Evolutionary conservation across 2,329 filamentous ascomycete species (phyloP).

Genomic region (Claviceps pazoutovae): DNA sequence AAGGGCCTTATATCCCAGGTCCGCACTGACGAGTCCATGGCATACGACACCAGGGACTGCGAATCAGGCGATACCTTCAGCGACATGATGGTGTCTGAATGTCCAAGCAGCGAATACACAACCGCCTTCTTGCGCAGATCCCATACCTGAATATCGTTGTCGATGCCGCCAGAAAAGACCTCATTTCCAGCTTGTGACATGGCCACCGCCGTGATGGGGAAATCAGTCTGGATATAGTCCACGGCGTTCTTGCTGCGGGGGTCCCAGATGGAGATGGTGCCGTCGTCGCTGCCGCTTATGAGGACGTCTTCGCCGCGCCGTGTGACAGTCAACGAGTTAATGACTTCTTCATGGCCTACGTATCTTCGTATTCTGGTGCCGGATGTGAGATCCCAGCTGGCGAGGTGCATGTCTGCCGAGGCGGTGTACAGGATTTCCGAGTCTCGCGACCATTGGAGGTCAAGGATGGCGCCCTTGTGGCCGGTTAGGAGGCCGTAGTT

Average conservation of each 20-base stretch:
- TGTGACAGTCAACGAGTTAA: constrained; percentile 83
- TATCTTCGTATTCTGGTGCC: constrained; percentile 87
- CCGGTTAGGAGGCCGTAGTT: constrained; percentile 85
- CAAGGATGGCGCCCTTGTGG: constrained; percentile 80
- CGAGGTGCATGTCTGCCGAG: constrained; percentile 83
- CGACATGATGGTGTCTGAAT: constrained; percentile 84
- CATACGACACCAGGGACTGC: constrained; percentile 78
- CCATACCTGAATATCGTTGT: constrained; percentile 96
- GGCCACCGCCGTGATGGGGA: constrained; percentile 81
- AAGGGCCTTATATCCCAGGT: constrained; percentile 97
- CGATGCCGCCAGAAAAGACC: constrained; percentile 85
- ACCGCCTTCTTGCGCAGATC: constrained; percentile 84
- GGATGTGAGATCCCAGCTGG: constrained; percentile 88
- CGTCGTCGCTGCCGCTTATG: constrained; percentile 85
- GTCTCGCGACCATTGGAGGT: constrained; percentile 94
- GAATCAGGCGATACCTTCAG: constrained; percentile 85
- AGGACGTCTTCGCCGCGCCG: constrained; percentile 81
- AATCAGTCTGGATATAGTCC: constrained; percentile 80
- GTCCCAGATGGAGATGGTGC: constrained; percentile 91
- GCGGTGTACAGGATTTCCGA: constrained; percentile 82
- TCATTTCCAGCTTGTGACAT: constrained; percentile 92
- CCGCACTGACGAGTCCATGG: constrained; percentile 83
- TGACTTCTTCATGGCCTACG: constrained; percentile 85
- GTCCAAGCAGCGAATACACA: constrained; percentile 76
- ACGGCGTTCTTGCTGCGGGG: constrained; percentile 78